Conservation (phyloP, 345 rosid species). For the Gossypium bickii region DNA sequence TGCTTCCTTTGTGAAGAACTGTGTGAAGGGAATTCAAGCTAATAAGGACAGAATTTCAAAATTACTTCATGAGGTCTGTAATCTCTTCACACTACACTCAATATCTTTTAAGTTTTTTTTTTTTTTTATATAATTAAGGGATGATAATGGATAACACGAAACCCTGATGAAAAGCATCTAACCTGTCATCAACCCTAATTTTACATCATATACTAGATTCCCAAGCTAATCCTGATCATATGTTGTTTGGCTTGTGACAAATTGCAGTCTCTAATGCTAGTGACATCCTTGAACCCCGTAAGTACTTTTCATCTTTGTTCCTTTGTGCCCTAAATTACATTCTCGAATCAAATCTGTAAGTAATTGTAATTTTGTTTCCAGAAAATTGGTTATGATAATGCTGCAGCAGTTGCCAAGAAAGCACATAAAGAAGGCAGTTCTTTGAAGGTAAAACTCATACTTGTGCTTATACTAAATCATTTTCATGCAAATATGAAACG, state of each 20-base stretch:
- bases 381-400: conserved; percentile 63
- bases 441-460: conserved; percentile 54
- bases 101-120: no score
- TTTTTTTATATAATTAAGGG: no score
- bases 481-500: no score
- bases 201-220: no score
- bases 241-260: not conserved
- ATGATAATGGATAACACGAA: no score
- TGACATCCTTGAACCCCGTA: conserved; percentile 1
- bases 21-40: not conserved
- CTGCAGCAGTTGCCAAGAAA: not conserved
- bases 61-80: not conserved
- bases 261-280: conserved; percentile 86
- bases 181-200: no score
- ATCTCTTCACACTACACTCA: not conserved
- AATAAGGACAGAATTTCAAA: not conserved
- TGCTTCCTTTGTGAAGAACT: conserved; percentile 1
- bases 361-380: conserved; percentile 24
- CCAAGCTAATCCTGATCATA: not conserved
- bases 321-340: not conserved
- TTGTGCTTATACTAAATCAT: not conserved
- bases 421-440: conserved; percentile 88
- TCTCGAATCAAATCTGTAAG: not conserved
- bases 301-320: not conserved
- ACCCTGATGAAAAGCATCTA: no score